Evolutionary conservation across 192 early-diverging fungal species (phyloP), one percentile per base, ranked within the genome.

Genomic region (Thamnidium elegans): DNA sequence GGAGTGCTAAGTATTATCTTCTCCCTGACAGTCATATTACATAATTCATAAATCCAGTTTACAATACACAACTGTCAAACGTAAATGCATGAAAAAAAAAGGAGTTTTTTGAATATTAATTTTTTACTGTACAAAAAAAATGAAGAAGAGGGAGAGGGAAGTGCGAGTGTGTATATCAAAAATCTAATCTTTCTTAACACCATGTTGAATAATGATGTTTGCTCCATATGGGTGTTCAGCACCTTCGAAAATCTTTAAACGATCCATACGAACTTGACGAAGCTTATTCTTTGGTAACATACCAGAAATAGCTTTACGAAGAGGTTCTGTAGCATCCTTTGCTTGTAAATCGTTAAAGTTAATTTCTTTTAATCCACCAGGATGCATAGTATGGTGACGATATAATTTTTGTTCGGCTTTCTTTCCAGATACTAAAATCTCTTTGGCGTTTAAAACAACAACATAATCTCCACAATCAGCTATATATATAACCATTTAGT

Each of bases 381-480:
- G 89, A 75, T 89, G 90, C 59, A 87, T 86, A 48, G 90, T 86
- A 63, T 98, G 94, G 79, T 90, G 88, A 63, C 85, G 73, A 80
- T 96, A 98, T 36, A 90, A 66, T 72, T 98, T 96, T 63, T 93
- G 84, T 66, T 87, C 81, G 14, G 80, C 84, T 71, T 96, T 95
- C 59, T 91, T 91, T 39, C 93, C 94, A 26, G 91, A 86, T 13
- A 94, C 83, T 17, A 73, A 77, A 10, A 94, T 73, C 64, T 91
- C 85, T 56, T 84, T 84, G 26, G 94, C 92, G 68, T 98, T 98
- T 64, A 94, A 88, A 13, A 98, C 92, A 1, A 98, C 94, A 0
- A 98, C 96, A 69, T 95, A 94, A 72, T 98, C 96, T 43, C 96
- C 96, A 74, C 87, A 89, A 78, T 98, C 96, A 15, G 87, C 91